Base-by-base conservation (phyloP, 331 rosid species). In the Malus hybrid region DNA sequence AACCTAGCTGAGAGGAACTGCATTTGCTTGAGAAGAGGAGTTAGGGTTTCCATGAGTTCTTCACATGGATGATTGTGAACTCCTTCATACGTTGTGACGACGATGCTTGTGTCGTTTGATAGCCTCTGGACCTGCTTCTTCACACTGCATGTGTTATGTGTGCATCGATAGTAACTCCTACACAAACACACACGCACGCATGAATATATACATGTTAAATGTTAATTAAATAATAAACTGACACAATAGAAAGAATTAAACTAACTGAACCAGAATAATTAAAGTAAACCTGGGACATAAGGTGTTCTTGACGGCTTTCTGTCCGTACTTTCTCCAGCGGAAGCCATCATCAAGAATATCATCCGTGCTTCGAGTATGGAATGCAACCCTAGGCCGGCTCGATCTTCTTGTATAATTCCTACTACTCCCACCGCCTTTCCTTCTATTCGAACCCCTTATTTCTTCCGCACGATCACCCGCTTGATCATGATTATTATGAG, bases 301-400 rank as follows among this genome's bases (percentile, higher is more conserved):
- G 86, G 86, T 92, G 59, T 94, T 88, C 86, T 94, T 94, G 36
- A 94, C 99, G 79, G 97, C 87, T 85, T 94, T 94, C 87, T 94
- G 99, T 0, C 99, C 99, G 80, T 94, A 94, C 74, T 94, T 94
- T 80, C 99, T 88, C 99, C 99, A 94, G 42, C 97, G 90, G 56
- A 83, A 94, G 22, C 99, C 99, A 81, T 94, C 97, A 29, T 94
- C 99, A 59, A 94, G 90, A 73, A 92, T 90, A 78, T 92, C 97
- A 81, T 92, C 97, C 27, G 77, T 91, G 71, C 99, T 94, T 60
- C 90, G 80, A 0, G 99, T 95, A 73, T 95, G 96, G 79, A 95
- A 95, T 10, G 93, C 99, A 73, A 95, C 87, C 87, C 99, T 89
- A 0, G 99, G 96, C n/a, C 86, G 69, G 4, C 78, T 79, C 9